These are phyloP conservation scores for Monosporascus sp. DNA, from an alignment of 2,329 filamentous ascomycete species.

Conservation along the genomic window DNA sequence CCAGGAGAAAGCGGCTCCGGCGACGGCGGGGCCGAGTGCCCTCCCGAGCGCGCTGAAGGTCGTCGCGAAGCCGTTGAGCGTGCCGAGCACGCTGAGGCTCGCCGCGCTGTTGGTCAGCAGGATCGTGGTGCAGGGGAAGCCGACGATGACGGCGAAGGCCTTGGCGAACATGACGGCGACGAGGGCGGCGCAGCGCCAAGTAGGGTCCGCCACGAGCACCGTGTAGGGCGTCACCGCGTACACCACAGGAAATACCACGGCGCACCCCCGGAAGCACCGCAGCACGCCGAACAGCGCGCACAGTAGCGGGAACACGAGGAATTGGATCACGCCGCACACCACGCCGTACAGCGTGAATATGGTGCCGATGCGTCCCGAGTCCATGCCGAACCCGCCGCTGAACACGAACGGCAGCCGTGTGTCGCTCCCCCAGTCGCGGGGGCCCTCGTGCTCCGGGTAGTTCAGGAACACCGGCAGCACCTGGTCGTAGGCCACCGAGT, in stretches of 20 bases:
- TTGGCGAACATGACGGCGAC: slow-evolving; percentile 67
- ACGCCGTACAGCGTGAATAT: slow-evolving; percentile 82
- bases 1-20: slow-evolving; percentile 67
- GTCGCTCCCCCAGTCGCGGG: slow-evolving; percentile 37
- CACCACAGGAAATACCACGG: slow-evolving; percentile 63
- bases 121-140: slow-evolving; percentile 86
- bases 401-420: slow-evolving; percentile 73
- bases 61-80: slow-evolving; percentile 85
- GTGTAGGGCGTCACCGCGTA: slow-evolving; percentile 82
- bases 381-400: slow-evolving; percentile 69
- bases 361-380: slow-evolving; percentile 70
- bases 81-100: slow-evolving; percentile 73
- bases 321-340: slow-evolving; percentile 75
- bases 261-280: slow-evolving; percentile 62
- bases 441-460: slow-evolving; percentile 56
- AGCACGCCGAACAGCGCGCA: slow-evolving; percentile 70
- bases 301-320: slow-evolving; percentile 74
- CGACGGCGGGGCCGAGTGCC: slow-evolving; percentile 69
- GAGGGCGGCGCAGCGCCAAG: slow-evolving; percentile 54
- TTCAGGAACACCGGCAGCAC: slow-evolving; percentile 85
- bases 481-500: slow-evolving; percentile 81
- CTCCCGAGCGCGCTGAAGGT: slow-evolving; percentile 75
- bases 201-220: slow-evolving; percentile 49
- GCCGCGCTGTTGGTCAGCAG: slow-evolving; percentile 81
- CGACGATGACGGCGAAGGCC: slow-evolving; percentile 70